A percentile compares a stretch with the other conserved stretches of the same genome.
Conservation (phyloP, 352 stramenopile genomes). For the Pythium volutum region DNA sequence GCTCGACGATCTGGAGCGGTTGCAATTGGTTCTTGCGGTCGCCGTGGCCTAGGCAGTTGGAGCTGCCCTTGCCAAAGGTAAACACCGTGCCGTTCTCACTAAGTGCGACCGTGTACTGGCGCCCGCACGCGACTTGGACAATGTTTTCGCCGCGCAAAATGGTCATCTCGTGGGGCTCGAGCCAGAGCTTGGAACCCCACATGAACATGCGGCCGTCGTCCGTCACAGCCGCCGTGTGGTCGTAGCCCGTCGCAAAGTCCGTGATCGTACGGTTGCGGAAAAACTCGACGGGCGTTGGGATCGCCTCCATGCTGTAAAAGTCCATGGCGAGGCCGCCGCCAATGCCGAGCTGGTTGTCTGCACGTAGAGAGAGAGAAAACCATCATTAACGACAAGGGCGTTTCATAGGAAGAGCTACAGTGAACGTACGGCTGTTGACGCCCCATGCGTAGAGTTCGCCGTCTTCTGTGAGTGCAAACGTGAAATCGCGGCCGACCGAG, state of each 20-base stretch:
- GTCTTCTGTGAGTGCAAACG: conserved; percentile 79
- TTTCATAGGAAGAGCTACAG: conserved; percentile 5
- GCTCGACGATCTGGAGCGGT: conserved; percentile 67
- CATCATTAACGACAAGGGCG: no score
- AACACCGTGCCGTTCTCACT: conserved; percentile 74
- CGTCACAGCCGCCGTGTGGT: conserved; percentile 87
- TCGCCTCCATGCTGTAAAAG: conserved; percentile 93
- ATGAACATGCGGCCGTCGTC: conserved; percentile 76
- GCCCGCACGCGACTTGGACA: conserved; percentile 80
- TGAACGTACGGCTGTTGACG: conserved; percentile 86
- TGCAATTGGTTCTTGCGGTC: conserved; percentile 89
- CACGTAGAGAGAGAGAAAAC: neutral
- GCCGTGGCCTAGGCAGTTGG: conserved; percentile 86
- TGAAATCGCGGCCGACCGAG: conserved; percentile 86
- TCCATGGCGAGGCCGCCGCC: conserved; percentile 89
- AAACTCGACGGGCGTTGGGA: conserved; percentile 82
- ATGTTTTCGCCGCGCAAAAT: conserved; percentile 68
- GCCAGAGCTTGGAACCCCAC: conserved; percentile 89
- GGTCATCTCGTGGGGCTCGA: conserved; percentile 91
- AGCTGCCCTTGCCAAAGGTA: conserved; percentile 87
- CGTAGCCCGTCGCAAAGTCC: conserved; percentile 91
- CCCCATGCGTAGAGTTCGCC: conserved; percentile 90
- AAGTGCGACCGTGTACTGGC: conserved; percentile 80
- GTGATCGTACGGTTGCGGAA: conserved; percentile 65
- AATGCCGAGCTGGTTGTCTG: conserved; percentile 88